A percentile compares a stretch with the other conserved stretches of the same genome.
Conservation (phyloP, 306 rosid genomes). For the Elaeagnus macrophylla region DNA sequence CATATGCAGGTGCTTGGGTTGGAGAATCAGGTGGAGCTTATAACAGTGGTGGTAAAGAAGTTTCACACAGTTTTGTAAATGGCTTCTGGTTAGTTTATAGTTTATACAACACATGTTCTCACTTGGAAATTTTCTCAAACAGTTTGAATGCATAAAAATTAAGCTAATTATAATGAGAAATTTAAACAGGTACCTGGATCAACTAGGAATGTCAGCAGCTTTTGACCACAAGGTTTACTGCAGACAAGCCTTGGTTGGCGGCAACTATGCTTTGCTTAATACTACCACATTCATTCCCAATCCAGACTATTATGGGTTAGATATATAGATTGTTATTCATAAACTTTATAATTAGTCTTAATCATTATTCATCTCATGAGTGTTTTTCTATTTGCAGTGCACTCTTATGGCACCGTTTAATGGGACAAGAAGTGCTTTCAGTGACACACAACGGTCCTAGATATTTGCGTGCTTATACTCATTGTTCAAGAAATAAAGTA, state of each 20-base stretch:
- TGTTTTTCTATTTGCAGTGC: conserved; percentile 17
- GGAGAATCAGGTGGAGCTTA: conserved; percentile 77
- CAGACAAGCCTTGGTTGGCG: conserved; percentile 57
- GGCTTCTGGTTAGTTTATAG: conserved; percentile 46
- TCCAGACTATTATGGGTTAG: conserved; percentile 55
- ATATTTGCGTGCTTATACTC: conserved; percentile 33
- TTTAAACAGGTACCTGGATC: conserved; percentile 49
- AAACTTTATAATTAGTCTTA: neutral
- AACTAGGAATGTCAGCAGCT: conserved; percentile 52
- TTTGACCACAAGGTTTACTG: conserved; percentile 50
- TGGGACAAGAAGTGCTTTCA: conserved; percentile 36
- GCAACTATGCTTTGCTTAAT: conserved; percentile 54
- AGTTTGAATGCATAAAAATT: neutral
- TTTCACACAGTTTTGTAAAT: conserved; percentile 48
- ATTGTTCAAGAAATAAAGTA: conserved; percentile 31
- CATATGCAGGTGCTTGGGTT: conserved; percentile 53
- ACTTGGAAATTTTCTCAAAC: neutral
- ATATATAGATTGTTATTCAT: conserved; percentile 1
- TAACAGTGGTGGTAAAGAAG: conserved; percentile 60
- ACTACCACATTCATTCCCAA: conserved; percentile 56
- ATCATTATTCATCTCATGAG: neutral
- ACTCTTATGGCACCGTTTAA: conserved; percentile 45
- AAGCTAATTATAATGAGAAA: neutral
- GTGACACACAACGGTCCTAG: conserved; percentile 31
- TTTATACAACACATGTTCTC: neutral